Base-by-base conservation (phyloP, 257 asterid genomes). In the Handroanthus guayacan region DNA sequence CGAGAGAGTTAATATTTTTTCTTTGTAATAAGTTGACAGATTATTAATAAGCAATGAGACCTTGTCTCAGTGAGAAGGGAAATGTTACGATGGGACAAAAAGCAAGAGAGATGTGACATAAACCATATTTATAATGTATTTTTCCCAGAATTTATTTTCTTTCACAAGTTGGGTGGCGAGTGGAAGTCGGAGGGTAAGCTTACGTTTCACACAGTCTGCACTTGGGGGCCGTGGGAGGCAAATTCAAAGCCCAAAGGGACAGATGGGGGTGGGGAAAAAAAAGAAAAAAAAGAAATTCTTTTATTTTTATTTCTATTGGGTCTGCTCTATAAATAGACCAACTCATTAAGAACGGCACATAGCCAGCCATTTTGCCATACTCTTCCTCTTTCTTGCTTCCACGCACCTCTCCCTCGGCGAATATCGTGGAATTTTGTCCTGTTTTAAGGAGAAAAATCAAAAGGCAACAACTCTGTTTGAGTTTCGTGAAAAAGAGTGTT, bases 301-400 rank as follows among this genome's bases (percentile, higher is more conserved):
- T 25, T 25, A 0, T 25, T 0, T 25, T 25, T 25, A 25, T 25
- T 25, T 25, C 0, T 25, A 0, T 25, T 25, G 31, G 31, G 31
- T 58, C 39, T 25, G 25, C 41, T 31, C 64, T 58, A 58, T 58
- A 58, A 58, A 58, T 58, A 58, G n/a, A 11, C 64, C 41, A 58
- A 58, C 41, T 58, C 64, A 7, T 20, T 31, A 8, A 4, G 64
- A 6, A 8, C 1, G 64, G 31, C 41, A 58, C 3, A 9, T 5
- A 58, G 64, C n/a, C 64, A 58, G 64, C 64, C 41, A 58, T 2
- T 58, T 58, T 58, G 10, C 58, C 57, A n/a, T 13, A 51, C 57
- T 2, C 57, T 14, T 14, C 14, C 41, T 58, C 16, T 58, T 25
- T 58, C 16, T 58, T 58, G 64, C 41, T 58, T 5, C 37, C 14